A percentile compares a stretch with the other conserved stretches of the same genome.
phyloP scores from a whole-genome alignment of 257 asterid genomes.

The Lycium barbarum region DNA sequence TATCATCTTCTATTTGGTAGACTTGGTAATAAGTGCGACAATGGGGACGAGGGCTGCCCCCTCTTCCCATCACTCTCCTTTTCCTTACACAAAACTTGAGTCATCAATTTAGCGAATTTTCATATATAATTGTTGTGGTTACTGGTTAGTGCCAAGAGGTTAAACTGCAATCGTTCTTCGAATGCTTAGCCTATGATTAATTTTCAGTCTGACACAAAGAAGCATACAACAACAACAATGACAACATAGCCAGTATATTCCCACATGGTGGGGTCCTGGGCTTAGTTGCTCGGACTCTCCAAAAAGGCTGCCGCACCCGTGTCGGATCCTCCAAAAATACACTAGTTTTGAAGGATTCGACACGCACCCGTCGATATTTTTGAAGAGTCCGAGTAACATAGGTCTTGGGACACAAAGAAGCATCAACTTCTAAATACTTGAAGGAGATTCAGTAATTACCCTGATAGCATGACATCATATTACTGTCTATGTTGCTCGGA shows the following conservation, averaged over 20 bases:
- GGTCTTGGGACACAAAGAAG: background rate
- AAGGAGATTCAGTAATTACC: background rate
- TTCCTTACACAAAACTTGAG: background rate
- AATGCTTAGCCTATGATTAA: background rate
- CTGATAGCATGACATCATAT: background rate
- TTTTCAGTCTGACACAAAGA: background rate
- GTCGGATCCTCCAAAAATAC: no score
- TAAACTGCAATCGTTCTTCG: background rate
- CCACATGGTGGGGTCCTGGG: no score
- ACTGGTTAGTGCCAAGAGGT: constrained; percentile 5
- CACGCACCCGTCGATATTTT: no score
- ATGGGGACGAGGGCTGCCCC: background rate
- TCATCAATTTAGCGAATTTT: background rate
- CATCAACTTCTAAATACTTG: background rate
- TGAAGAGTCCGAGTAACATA: no score
- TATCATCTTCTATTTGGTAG: no score
- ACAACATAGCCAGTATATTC: no score
- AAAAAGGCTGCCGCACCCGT: no score
- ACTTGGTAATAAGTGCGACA: background rate
- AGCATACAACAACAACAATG: no score
- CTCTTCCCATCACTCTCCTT: background rate
- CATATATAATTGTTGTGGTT: background rate
- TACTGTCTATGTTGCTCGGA: background rate
- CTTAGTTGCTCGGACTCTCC: no score
- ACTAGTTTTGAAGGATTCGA: no score